Percentiles rank a stretch among this genome's conserved stretches.
Conservation (phyloP, 768 basidiomycete genomes). For the Amylocystis lapponica region DNA sequence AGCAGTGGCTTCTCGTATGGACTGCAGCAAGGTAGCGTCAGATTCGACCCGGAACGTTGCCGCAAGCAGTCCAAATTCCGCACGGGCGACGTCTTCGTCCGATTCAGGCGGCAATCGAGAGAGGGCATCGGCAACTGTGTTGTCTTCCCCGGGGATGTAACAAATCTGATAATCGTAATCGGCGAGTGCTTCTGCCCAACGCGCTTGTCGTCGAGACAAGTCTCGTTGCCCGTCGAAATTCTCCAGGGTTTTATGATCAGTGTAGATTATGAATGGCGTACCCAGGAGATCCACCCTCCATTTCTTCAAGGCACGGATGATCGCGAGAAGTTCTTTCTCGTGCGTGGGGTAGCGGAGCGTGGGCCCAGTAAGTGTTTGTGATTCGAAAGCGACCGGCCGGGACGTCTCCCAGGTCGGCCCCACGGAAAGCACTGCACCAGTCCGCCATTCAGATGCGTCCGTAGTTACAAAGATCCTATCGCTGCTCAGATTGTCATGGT, state of each 20-base stretch:
- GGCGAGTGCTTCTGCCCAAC: constrained; percentile 34
- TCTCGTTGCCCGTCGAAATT: constrained; percentile 27
- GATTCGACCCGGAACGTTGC: constrained; percentile 1
- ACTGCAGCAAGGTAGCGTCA: not conserved
- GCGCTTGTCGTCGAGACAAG: constrained; percentile 28
- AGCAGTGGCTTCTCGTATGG: constrained; percentile 4
- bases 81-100: not conserved
- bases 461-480: constrained; percentile 31
- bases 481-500: constrained; percentile 23
- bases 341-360: constrained; percentile 33
- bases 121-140: constrained; percentile 36
- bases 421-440: constrained; percentile 27
- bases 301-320: constrained; percentile 26
- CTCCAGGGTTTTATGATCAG: constrained; percentile 34
- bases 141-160: constrained; percentile 34
- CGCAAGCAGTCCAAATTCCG: not conserved
- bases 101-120: constrained; percentile 23
- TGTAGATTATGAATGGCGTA: constrained; percentile 22
- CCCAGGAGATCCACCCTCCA: constrained; percentile 20
- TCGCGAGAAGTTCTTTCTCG: constrained; percentile 33
- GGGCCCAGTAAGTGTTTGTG: constrained; percentile 21
- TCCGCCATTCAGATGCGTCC: constrained; percentile 25
- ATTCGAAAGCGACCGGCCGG: constrained; percentile 27
- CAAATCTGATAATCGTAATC: constrained; percentile 30
- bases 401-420: constrained; percentile 26